Evolutionary conservation across 164 flowering plant species (phyloP), one percentile per base, ranked within the genome.

Genomic region (Vitis amurensis): DNA sequence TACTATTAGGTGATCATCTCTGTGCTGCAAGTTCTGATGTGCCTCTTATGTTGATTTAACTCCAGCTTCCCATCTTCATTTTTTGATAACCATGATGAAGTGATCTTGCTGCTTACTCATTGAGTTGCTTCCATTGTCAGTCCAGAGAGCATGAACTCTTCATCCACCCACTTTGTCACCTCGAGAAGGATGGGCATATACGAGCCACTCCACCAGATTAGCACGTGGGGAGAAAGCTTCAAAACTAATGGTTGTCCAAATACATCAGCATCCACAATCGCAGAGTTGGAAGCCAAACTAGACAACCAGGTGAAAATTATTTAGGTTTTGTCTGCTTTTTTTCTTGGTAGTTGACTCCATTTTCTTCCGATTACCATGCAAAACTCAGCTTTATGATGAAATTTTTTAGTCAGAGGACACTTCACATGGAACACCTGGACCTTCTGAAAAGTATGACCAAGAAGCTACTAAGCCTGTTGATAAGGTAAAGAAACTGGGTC

Each of bases 171-270:
- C 75, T 94, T 83, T 78, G 87, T 89, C 27, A 71, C 89, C 61
- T 70, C 93, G 23, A 81, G 93, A 75, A 86, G 87, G 75, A 84
- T 92, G 85, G 84, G 84, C 15, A 65, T 90, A 16, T 91, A 87
- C 64, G 97, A 91, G 58, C 87, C 92, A 58, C 66, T 83, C 55
- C 91, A 87, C 73, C 98, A 85, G 69, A 82, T 89, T 64, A 75
- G 77, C 69, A 85, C 84, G 81, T 94, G 99, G 99, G 93, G 75
- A 8, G 89, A 88, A 47, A 76, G 80, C 62, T 91, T 84, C 72
- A 89, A 82, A 71, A 73, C 74, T 57, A 81, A 82, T 72, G 80
- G 78, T 55, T 85, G 75, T 69, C 80, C 73, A 51, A 84, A 75
- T 74, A 63, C 89, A 53, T 74, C 86, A 10, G 64, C 80, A 49